Base-by-base conservation (phyloP, 1,139 yeast species). In the Yamadazyma blattariae region DNA sequence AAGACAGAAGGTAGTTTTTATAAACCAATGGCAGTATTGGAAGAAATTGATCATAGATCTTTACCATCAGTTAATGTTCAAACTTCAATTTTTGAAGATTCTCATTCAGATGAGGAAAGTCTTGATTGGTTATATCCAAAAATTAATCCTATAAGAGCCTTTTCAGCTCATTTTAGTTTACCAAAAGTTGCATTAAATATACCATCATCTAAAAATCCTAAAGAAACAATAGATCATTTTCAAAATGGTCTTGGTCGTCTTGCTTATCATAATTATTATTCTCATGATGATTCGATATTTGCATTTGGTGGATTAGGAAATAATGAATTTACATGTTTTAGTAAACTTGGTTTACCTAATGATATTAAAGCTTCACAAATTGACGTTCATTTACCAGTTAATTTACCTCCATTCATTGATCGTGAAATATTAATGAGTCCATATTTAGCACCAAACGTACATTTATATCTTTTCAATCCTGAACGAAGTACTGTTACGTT, bases 391-490 rank as follows among this genome's bases (percentile, higher is more conserved):
- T 60, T 70, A 30, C 67, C 72, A 4, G 59, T 61, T 30, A 62
- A 63, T 11, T 44, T 67, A 22, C 76, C 76, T 1, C 75, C 75
- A 2, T 60, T 57, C 40, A 52, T 70, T 20, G 61, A 61, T 42
- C 47, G 52, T 27, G 59, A 59, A n/a, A 47, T 68, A 18, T 42
- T 70, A 16, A 44, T 54, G 33, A 65, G 59, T 37, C 76, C 75
- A 1, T 60, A 54, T 34, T 42, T 70, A 50, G 44, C 47, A 13
- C 59, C 52, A 20, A 66, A 66, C 36, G 38, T 44, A 3, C 47
- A 49, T 25, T 56, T 69, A 29, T 47, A 52, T 34, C 41, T 51
- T 26, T 61, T 59, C 41, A 63, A 66, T 39, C 57, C 71, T 2
- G 46, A 52, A 4, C 48, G 69, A 37, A 61, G 64, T n/a, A 57